phyloP scores from a whole-genome alignment of 495 filamentous ascomycete species.

The Tetracladium marchalianum region DNA sequence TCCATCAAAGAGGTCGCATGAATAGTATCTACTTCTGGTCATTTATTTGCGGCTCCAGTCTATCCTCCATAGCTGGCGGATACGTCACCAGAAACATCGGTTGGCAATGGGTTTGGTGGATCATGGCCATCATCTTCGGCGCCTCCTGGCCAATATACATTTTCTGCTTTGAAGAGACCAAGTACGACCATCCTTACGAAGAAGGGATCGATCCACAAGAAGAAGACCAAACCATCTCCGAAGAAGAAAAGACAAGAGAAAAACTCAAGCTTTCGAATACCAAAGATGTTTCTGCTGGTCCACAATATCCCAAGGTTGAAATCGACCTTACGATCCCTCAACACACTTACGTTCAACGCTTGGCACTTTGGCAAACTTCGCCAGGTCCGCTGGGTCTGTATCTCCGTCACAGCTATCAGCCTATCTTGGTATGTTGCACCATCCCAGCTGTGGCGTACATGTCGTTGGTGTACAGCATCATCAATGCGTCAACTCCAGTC shows the following conservation, averaged over 20 bases:
- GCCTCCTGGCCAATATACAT: slow-evolving; percentile 22
- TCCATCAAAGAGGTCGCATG: slow-evolving; percentile 34
- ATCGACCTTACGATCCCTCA: not conserved
- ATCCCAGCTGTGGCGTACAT: slow-evolving; percentile 30
- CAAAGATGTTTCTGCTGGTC: too few species aligned
- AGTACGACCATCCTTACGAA: slow-evolving; percentile 15
- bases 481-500: slow-evolving; percentile 24
- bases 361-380: slow-evolving; percentile 8
- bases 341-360: not conserved
- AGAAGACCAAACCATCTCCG: not conserved
- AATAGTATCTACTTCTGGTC: slow-evolving; percentile 31
- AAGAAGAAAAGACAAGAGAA: too few species aligned
- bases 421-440: slow-evolving; percentile 23
- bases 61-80: slow-evolving; percentile 32
- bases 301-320: not conserved
- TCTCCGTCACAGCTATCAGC: slow-evolving; percentile 25
- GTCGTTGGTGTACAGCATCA: slow-evolving; percentile 26
- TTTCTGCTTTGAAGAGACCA: slow-evolving; percentile 34
- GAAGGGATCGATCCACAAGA: not conserved
- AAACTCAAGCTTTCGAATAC: too few species aligned
- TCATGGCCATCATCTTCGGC: slow-evolving; percentile 32
- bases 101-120: slow-evolving; percentile 43
- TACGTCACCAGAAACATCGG: slow-evolving; percentile 31
- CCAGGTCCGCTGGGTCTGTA: slow-evolving; percentile 14
- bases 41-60: slow-evolving; percentile 22